Conservation (phyloP, 805 yeast species). For the Metschnikowia shivogae region DNA sequence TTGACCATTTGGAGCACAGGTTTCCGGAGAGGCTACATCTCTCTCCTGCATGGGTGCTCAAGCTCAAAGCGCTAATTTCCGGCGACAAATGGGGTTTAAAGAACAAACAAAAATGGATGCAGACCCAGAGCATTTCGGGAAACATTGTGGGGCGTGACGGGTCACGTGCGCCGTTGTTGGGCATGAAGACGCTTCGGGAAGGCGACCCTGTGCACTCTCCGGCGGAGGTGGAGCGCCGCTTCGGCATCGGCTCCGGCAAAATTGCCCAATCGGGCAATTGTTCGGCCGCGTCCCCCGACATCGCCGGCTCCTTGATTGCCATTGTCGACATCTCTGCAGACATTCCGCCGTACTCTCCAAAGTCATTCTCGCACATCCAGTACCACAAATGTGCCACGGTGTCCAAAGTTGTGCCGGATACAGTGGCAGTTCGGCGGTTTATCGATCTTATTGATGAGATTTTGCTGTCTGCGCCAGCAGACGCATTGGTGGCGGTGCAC, state of each 20-base stretch:
- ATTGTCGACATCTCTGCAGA: conserved; percentile 68
- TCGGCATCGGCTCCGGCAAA: conserved; percentile 17
- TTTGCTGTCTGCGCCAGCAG: conserved; percentile 19
- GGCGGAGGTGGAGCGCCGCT: conserved; percentile 41
- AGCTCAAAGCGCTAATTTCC: conserved; percentile 55
- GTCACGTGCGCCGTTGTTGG: conserved; percentile 47
- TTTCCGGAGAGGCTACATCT: conserved; percentile 49
- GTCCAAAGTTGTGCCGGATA: conserved; percentile 70
- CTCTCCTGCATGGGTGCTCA: conserved; percentile 68
- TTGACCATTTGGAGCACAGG: conserved; percentile 50
- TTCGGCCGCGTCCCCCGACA: conserved; percentile 19
- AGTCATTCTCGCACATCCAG: conserved; percentile 46
- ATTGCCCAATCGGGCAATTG: not conserved
- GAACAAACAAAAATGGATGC: conserved; percentile 69
- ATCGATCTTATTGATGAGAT: conserved; percentile 50
- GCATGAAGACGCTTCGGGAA: conserved; percentile 72
- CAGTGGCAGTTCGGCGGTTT: conserved; percentile 53
- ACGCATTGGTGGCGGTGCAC: conserved; percentile 57
- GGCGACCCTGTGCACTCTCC: conserved; percentile 63
- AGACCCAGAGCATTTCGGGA: conserved; percentile 47
- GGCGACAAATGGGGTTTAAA: conserved; percentile 79
- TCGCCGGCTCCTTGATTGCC: conserved; percentile 44
- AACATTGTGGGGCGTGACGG: conserved; percentile 32
- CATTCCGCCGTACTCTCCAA: conserved; percentile 68
- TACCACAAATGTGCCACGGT: conserved; percentile 76